Conservation (phyloP, 495 filamentous ascomycete genomes). For the Hypoxylon subgilvum region DNA sequence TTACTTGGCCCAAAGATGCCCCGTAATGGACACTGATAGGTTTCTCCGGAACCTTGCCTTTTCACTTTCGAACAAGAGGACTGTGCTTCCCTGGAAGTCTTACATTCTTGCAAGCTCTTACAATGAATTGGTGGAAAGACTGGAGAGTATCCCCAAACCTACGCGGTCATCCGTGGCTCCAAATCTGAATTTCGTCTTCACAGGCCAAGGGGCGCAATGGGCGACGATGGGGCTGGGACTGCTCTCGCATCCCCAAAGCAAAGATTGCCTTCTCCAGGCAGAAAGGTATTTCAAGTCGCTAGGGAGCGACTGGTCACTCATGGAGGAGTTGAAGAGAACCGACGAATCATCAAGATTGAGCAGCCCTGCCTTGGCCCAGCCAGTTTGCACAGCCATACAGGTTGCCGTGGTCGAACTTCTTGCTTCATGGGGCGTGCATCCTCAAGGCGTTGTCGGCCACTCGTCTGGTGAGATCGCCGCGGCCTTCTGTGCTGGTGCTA, state of each 20-base stretch:
- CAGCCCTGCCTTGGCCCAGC: constrained; percentile 44
- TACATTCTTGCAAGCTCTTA: neutral
- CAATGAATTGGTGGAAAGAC: neutral
- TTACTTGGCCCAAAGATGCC: neutral
- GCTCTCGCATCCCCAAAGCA: constrained; percentile 7
- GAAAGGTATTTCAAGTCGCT: neutral
- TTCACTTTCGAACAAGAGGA: constrained; percentile 38
- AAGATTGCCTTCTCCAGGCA: neutral
- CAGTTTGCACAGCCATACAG: constrained; percentile 57
- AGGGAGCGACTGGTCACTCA: neutral
- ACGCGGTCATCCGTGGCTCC: neutral
- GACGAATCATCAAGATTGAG: constrained; percentile 42
- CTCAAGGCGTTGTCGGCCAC: constrained; percentile 61
- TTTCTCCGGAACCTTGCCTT: constrained; percentile 31
- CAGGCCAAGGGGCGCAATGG: constrained; percentile 61
- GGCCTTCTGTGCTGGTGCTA: constrained; percentile 50
- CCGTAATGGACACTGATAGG: neutral
- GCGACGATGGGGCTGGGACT: constrained; percentile 47
- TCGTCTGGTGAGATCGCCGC: constrained; percentile 71
- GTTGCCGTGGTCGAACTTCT: constrained; percentile 62
- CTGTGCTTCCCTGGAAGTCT: constrained; percentile 33
- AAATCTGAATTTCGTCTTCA: constrained; percentile 33
- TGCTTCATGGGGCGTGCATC: constrained; percentile 54
- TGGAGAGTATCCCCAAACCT: neutral
- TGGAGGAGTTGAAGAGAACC: neutral